Evolutionary conservation across 2,329 filamentous ascomycete genomes (phyloP).

Genomic region (Mycosphaerella sp.): DNA sequence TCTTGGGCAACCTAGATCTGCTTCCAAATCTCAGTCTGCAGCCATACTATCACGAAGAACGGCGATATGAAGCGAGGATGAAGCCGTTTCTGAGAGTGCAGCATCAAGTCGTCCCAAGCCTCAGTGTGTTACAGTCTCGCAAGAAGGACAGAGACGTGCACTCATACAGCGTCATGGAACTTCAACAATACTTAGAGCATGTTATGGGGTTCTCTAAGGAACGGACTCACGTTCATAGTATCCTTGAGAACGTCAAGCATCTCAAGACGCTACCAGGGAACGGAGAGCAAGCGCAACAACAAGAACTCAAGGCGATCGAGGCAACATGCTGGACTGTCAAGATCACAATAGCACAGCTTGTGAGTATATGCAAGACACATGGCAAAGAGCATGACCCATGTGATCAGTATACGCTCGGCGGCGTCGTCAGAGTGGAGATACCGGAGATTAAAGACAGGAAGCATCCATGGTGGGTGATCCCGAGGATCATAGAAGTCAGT

Average conservation of each 20-base stretch:
- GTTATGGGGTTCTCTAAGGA: conserved; percentile 4
- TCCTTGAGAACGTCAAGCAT: conserved; percentile 21
- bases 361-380: conserved; percentile 21
- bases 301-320: conserved; percentile 35
- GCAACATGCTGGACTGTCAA: conserved; percentile 31
- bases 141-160: conserved; percentile 1
- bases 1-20: conserved; percentile 53
- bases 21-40: conserved; percentile 43
- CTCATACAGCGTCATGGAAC: not conserved
- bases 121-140: conserved; percentile 51
- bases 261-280: not conserved
- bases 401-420: conserved; percentile 11
- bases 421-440: conserved; percentile 33
- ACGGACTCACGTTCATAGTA: not conserved
- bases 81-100: conserved; percentile 68
- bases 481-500: conserved; percentile 31
- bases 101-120: conserved; percentile 49
- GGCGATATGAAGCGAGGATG: conserved; percentile 81
- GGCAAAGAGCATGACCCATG: conserved; percentile 11
- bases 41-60: conserved; percentile 60
- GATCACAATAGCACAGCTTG: conserved; percentile 23
- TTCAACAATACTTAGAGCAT: conserved; percentile 1
- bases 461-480: conserved; percentile 44
- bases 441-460: conserved; percentile 38
- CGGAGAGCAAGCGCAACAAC: not conserved